Base-by-base conservation (phyloP, 106 monocot species). In the Gastrodia elata region DNA sequence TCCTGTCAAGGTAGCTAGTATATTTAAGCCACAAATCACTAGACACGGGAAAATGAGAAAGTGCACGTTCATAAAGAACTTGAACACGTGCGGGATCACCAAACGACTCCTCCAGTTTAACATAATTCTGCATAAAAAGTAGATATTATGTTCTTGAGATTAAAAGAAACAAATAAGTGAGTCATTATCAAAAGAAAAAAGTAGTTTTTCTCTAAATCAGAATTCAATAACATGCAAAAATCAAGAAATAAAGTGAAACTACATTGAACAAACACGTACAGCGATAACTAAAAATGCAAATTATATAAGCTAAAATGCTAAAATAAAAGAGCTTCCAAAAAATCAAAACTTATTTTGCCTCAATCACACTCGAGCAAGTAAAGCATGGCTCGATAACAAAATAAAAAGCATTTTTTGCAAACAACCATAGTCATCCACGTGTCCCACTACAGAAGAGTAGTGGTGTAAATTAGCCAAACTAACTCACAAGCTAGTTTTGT, bases 1-100 rank as follows among this genome's bases (percentile, higher is more conserved):
- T 88, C 75, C 76, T 90, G 68, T 98, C 97, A 68, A 93, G 58
- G 71, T 88, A 93, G 38, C 82, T 88, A 40, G 93, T 91, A 75
- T 93, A 98, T 72, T 40, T 82, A 20, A 87, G 35, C 97, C 97
- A 98, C 1, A 98, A 68, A 72, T 93, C 93, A 79, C 83, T 84
- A 67, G 87, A 93, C 65, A 98, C 65, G 4, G 93, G 88, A 74
- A 93, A 80, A 26, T 84, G 84, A 10, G 83, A 58, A 27, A 98
- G 76, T 68, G 93, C 93, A 74, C 97, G 86, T 70, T 98, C 97
- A 84, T 88, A 98, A 8, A 98, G 79, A 72, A 87, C 73, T 81
- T 93, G 93, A 73, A 98, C 97, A 69, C 97, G 93, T 76, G 85
- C 87, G 80, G 97, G 97, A 72, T 93, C 84, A 13, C 93, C 91